Evolutionary conservation across 75 land plant genomes (phyloP), one percentile per base, ranked within the genome.

Genomic region (Pinus albicaulis): DNA sequence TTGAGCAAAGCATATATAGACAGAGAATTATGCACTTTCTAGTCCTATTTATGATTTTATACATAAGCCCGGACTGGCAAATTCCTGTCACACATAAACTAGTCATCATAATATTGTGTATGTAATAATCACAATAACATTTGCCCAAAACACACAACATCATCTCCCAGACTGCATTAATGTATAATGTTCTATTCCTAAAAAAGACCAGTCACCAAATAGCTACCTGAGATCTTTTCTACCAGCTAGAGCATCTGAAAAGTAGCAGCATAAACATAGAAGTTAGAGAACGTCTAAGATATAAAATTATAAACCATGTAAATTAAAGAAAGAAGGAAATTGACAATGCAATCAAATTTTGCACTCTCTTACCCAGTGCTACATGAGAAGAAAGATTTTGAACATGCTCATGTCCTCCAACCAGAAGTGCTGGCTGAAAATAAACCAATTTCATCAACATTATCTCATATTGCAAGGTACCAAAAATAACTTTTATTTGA

Each of bases 331-430:
- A 17, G 28, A 73, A 73, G 3, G 5, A 55, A 23, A 73, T 23
- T 16, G 8, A 8, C 36, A n/a, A 19, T 5, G 17, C 3, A 73
- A 48, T 19, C 20, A 56, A 55, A 23, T 12, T 6, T n/a, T 25
- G 59, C 25, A 72, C 10, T 53, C 65, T 7, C 59, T 25, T 24
- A 73, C 56, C 74, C 15, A 56, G 26, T 25, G 17, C 17, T 15
- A 59, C 31, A 60, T 48, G 69, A 36, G 79, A 79, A 79, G 76
- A 76, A 53, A 84, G 66, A 58, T 55, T 76, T 31, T 79, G 68
- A 10, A 76, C 86, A 76, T 80, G 76, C 16, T 73, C 59, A 76
- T 56, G 60, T 19, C 86, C 78, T 64, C 77, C 79, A 60, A 60
- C 34, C 2, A 78, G 55, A 68, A 79, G 41, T 60, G 76, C 53